Base-by-base conservation (phyloP, 768 basidiomycete genomes). In the Hericium coralloides region DNA sequence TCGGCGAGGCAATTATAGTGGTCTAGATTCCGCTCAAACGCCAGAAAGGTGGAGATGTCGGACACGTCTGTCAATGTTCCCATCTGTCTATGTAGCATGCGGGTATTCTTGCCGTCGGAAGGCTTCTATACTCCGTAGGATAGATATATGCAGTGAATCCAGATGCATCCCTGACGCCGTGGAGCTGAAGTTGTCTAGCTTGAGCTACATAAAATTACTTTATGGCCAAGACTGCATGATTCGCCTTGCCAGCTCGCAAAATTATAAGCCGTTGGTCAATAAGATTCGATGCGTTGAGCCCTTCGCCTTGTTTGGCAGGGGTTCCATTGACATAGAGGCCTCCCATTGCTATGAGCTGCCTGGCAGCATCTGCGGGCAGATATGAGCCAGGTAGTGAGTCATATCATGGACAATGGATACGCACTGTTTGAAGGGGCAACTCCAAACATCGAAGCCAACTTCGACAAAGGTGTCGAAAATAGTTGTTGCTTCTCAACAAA, bases 391-490 rank as follows among this genome's bases (percentile, higher is more conserved):
- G 1, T 18, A 36, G 31, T 38, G 1, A 18, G 9, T 22, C 15
- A 20, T 2, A 31, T 17, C 23, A 49, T 2, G 3, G 12, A 15
- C 7, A 41, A 38, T 10, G 18, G 7, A 7, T 20, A 38, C 60
- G 15, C 49, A 63, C 62, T 56, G 47, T 79, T 80, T 0, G 90
- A 92, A 17, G 79, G 64, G 3, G 77, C 74, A 4, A 92, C 74
- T 2, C 80, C 77, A 61, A 84, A 73, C 47, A 70, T 74, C 3
- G 80, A 79, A 3, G 81, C 80, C 15, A 97, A 70, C 64, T 84
- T 88, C 12, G 78, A 69, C 8, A 93, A 63, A 1, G 84, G 73
- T 1, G 74, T 74, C 1, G 72, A 73, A 12, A 81, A 63, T 37
- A 90, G 71, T 52, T 89, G 80, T 7, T 73, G 69, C 9, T 77